Conservation (phyloP, 164 flowering plant species). For the Houttuynia cordata region DNA sequence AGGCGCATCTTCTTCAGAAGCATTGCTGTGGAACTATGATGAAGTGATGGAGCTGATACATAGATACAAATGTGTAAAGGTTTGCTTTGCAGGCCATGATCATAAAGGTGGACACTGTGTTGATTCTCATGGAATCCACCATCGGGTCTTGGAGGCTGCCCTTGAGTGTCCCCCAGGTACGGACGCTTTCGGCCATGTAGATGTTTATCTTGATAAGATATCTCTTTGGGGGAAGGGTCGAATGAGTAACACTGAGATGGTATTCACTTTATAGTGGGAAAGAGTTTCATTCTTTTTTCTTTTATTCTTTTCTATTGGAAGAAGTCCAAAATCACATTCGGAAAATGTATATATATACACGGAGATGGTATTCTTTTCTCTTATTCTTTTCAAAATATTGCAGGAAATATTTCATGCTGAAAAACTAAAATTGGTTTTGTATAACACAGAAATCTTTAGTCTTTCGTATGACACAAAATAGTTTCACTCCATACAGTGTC, state of each 20-base stretch:
- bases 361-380: too few relatives aligned
- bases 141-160: slow-evolving; percentile 83
- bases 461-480: too few relatives aligned
- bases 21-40: slow-evolving; percentile 82
- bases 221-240: slow-evolving; percentile 54
- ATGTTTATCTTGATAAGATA: slow-evolving; percentile 53
- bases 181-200: slow-evolving; percentile 59
- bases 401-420: too few relatives aligned
- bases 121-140: slow-evolving; percentile 80
- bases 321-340: too few relatives aligned
- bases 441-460: too few relatives aligned
- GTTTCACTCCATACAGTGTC: too few relatives aligned
- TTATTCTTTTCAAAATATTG: too few relatives aligned
- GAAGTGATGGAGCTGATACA: slow-evolving; percentile 83
- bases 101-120: slow-evolving; percentile 73
- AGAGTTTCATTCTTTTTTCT: too few relatives aligned
- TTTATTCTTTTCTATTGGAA: too few relatives aligned
- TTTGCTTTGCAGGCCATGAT: slow-evolving; percentile 81
- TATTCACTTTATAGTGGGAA: slow-evolving; percentile 13
- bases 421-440: too few relatives aligned
- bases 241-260: slow-evolving; percentile 54
- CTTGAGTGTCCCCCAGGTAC: slow-evolving; percentile 88
- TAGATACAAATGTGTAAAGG: slow-evolving; percentile 64
- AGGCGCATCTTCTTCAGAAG: slow-evolving; percentile 40
- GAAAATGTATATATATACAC: too few relatives aligned